Conservation (phyloP, 2,329 filamentous ascomycete species). For the Trichothecium sympodiale region DNA sequence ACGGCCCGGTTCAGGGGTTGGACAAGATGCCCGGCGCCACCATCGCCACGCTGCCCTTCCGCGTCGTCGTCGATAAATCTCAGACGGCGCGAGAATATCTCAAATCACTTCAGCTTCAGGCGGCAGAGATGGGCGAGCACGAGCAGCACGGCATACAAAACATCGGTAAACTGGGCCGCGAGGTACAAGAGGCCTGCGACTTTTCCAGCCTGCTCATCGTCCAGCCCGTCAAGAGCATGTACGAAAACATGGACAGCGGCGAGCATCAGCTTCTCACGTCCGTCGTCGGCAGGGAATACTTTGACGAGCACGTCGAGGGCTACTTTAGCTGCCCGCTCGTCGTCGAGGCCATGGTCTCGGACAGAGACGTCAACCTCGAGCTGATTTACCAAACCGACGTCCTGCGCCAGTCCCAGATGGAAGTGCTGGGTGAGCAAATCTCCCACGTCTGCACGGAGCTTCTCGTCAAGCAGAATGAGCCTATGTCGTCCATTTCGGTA, state of each 20-base stretch:
- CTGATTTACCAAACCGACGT: conserved; percentile 4
- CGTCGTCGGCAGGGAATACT: not conserved
- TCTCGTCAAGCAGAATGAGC: not conserved
- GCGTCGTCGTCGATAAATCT: conserved; percentile 6
- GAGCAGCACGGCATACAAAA: conserved; percentile 9
- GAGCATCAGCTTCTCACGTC: not conserved
- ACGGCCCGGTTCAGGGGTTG: conserved; percentile 6
- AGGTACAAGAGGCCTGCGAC: conserved; percentile 2
- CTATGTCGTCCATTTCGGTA: not conserved
- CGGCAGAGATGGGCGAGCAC: conserved; percentile 8
- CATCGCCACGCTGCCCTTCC: conserved; percentile 9
- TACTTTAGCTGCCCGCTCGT: conserved; percentile 4
- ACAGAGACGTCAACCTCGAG: not conserved
- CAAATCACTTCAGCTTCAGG: conserved; percentile 4
- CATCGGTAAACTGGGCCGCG: conserved; percentile 5
- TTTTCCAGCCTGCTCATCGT: conserved; percentile 2
- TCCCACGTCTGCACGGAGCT: conserved; percentile 1
- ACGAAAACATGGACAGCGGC: not conserved
- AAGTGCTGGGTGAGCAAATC: conserved; percentile 3
- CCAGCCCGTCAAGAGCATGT: not conserved
- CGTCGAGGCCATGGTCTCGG: not conserved
- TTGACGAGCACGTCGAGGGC: not conserved
- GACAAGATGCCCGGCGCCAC: conserved; percentile 8
- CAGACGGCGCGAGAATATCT: conserved; percentile 6
- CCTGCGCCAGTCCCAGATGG: not conserved